phyloP scores from a whole-genome alignment of 1,139 yeast species.

The Magnusiomyces paraingens region DNA sequence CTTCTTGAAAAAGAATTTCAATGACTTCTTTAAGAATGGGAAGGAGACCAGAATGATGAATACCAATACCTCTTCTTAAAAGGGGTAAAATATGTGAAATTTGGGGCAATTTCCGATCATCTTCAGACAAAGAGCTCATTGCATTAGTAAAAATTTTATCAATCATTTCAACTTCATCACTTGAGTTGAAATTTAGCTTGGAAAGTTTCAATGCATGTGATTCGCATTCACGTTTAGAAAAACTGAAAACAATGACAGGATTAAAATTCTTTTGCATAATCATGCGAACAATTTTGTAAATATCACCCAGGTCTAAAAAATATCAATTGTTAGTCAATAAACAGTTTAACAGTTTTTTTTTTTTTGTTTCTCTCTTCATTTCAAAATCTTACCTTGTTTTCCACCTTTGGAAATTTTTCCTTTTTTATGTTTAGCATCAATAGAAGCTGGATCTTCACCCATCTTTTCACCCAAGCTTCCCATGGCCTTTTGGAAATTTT shows the following conservation, averaged over 20 bases:
- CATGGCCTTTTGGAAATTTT: slow-evolving; percentile 97
- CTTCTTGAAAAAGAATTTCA: slow-evolving; percentile 95
- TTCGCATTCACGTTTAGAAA: slow-evolving; percentile 95
- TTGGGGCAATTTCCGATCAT: slow-evolving; percentile 89
- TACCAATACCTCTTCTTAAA: slow-evolving; percentile 91
- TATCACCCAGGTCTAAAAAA: slow-evolving; percentile 47
- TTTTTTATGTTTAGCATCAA: slow-evolving; percentile 39
- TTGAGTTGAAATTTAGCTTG: slow-evolving; percentile 84
- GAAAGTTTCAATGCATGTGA: slow-evolving; percentile 90
- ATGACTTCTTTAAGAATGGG: slow-evolving; percentile 96
- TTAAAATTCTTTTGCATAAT: slow-evolving; percentile 92
- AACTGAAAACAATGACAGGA: slow-evolving; percentile 96
- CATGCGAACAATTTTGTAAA: slow-evolving; percentile 95
- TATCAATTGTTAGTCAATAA: background rate
- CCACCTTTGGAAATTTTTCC: slow-evolving; percentile 91
- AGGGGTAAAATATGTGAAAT: slow-evolving; percentile 85
- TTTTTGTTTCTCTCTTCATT: slow-evolving; percentile 38
- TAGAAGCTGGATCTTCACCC: slow-evolving; percentile 66
- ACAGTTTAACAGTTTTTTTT: slow-evolving; percentile 62
- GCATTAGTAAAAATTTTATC: slow-evolving; percentile 88
- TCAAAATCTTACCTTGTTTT: slow-evolving; percentile 39
- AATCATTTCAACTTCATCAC: slow-evolving; percentile 85
- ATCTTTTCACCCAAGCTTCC: slow-evolving; percentile 74
- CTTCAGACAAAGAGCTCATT: slow-evolving; percentile 75
- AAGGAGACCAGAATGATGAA: slow-evolving; percentile 93